Evolutionary conservation across 2,329 filamentous ascomycete species (phyloP), one percentile per base, ranked within the genome.

Genomic region (Setomelanomma holmii): DNA sequence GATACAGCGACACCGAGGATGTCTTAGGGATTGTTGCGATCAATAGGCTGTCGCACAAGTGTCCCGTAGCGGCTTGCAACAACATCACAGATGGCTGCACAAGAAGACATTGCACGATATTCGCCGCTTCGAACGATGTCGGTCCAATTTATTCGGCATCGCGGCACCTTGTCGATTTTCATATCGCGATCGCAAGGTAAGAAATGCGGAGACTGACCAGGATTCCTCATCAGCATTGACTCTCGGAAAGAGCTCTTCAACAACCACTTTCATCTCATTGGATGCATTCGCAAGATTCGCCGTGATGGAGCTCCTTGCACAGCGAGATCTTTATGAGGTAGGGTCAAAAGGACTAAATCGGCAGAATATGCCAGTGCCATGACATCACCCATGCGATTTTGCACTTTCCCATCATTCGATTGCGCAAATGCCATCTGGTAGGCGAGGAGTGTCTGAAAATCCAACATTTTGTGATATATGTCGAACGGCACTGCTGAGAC

Each of bases 311-410:
- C 24, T 4, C 3, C 17, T 17, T 34, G 23, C 34, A 2, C n/a
- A 16, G 21, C 44, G 30, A 21, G 22, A 16, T 46, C 45, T n/a
- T 17, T n/a, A 33, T 20, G 33, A 27, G 12, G n/a, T 43, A 43
- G 19, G 47, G 40, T 33, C 24, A 23, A 30, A 8, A 50, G 45
- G 42, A 40, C 50, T 4, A 39, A 51, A 41, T 48, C 48, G 46
- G 55, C 40, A 59, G 61, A 58, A 50, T 19, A 42, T 55, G 60
- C 51, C 45, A 40, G 42, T 39, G 17, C 44, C 23, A 58, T 66
- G 60, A 66, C 60, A 57, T 64, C 53, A 46, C 45, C 21, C 44
- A 66, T 64, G 53, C 54, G 60, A 63, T 63, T 66, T 23, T 46
- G 30, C 16, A 46, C 22, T 36, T 49, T 44, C 49, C 44, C 52